Conservation (phyloP, 2,329 filamentous ascomycete species). For the Pseudogymnoascus sp. region DNA sequence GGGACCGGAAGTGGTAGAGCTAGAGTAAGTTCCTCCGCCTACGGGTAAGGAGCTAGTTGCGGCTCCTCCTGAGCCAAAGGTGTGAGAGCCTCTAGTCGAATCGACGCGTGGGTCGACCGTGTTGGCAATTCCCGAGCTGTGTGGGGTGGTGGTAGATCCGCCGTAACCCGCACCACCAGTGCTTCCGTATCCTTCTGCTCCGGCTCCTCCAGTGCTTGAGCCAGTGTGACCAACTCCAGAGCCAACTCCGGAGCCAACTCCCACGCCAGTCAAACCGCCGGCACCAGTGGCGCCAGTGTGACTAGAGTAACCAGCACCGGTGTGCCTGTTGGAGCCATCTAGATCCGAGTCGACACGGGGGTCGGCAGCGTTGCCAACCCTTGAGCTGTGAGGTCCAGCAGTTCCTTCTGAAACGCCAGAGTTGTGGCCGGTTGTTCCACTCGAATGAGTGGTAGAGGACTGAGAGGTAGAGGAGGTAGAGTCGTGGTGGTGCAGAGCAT, state of each 20-base stretch:
- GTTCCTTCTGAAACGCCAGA: conserved; percentile 18
- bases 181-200: background rate
- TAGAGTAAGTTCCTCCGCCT: background rate
- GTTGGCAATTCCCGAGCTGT: conserved; percentile 30
- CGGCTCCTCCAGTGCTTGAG: conserved; percentile 10
- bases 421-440: conserved; percentile 21
- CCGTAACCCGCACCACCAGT: background rate
- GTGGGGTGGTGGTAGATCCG: conserved; percentile 14
- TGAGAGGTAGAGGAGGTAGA: conserved; percentile 16
- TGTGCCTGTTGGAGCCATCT: conserved; percentile 4
- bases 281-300: conserved; percentile 11
- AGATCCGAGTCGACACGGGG: conserved; percentile 26
- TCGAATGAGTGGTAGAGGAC: conserved; percentile 9
- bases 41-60: background rate
- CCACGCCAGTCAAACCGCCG: conserved; percentile 5
- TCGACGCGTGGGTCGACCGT: conserved; percentile 43
- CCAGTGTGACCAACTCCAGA: conserved; percentile 12
- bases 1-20: conserved; percentile 26
- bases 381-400: conserved; percentile 29
- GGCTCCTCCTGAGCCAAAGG: background rate
- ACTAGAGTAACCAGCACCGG: background rate
- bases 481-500: conserved; percentile 29
- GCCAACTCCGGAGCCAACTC: conserved; percentile 43
- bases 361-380: conserved; percentile 31
- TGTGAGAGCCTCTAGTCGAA: conserved; percentile 36